Evolutionary conservation across 768 basidiomycete species (phyloP).

Genomic region (Collybiopsis luxurians): DNA sequence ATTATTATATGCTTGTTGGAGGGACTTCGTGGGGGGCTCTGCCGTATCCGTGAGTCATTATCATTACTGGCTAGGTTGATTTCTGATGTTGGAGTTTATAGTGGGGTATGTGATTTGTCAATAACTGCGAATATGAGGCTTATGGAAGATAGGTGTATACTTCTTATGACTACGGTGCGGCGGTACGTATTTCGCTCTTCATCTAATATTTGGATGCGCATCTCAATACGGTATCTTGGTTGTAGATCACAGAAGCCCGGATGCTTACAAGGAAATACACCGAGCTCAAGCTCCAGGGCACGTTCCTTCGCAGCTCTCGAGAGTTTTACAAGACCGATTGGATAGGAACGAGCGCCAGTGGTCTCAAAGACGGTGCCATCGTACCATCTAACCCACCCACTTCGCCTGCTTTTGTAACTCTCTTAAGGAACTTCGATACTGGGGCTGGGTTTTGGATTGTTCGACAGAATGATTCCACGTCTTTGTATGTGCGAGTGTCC

Average conservation of each 20-base stretch:
- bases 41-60: slow-evolving; percentile 69
- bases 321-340: slow-evolving; percentile 81
- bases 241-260: slow-evolving; percentile 62
- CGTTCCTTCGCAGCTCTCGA: slow-evolving; percentile 77
- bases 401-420: slow-evolving; percentile 53
- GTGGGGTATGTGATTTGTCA: background rate
- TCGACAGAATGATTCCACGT: slow-evolving; percentile 65
- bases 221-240: too few relatives aligned
- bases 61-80: background rate
- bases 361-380: slow-evolving; percentile 24
- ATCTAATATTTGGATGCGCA: too few relatives aligned
- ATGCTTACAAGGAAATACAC: slow-evolving; percentile 65
- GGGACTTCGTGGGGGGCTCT: slow-evolving; percentile 86
- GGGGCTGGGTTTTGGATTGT: slow-evolving; percentile 65
- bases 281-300: slow-evolving; percentile 74
- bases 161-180: slow-evolving; percentile 81
- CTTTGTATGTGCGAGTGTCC: slow-evolving; percentile 45
- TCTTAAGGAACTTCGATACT: slow-evolving; percentile 67
- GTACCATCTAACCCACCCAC: slow-evolving; percentile 18
- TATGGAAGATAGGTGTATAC: slow-evolving; percentile 19
- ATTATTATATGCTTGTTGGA: slow-evolving; percentile 85
- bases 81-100: background rate
- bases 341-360: slow-evolving; percentile 60
- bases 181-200: slow-evolving; percentile 31
- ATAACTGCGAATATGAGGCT: background rate